A percentile compares a stretch with the other conserved stretches of the same genome.
phyloP scores from a whole-genome alignment of 495 filamentous ascomycete species.

The Daldinia caldariorum region DNA sequence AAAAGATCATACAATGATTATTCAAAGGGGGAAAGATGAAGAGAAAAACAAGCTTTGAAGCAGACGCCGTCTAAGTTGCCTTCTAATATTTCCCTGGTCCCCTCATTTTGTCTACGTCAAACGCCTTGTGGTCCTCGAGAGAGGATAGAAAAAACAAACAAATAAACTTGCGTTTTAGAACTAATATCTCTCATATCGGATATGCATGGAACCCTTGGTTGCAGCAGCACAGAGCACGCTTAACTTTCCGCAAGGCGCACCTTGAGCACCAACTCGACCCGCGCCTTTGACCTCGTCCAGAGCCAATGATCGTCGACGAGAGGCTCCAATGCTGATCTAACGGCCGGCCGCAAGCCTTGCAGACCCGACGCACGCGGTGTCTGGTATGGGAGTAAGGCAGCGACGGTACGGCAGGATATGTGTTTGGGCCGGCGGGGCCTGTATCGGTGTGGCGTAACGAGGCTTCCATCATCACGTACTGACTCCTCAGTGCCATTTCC shows the following conservation, averaged over 20 bases:
- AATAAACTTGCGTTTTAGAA: neutral
- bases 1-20: slow-evolving; percentile 14
- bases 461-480: neutral
- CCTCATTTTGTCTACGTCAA: neutral
- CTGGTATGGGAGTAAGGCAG: neutral
- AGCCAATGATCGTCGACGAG: slow-evolving; percentile 29
- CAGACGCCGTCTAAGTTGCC: slow-evolving; percentile 2
- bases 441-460: slow-evolving; percentile 22
- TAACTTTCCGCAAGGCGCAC: slow-evolving; percentile 43
- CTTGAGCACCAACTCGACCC: slow-evolving; percentile 44
- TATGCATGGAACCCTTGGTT: neutral
- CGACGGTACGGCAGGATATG: slow-evolving; percentile 9
- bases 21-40: slow-evolving; percentile 26
- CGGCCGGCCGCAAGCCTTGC: slow-evolving; percentile 41
- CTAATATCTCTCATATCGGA: neutral
- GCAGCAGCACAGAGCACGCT: slow-evolving; percentile 35
- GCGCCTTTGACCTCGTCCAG: slow-evolving; percentile 29
- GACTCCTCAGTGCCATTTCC: slow-evolving; percentile 1
- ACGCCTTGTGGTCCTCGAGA: neutral
- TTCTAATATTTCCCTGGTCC: neutral
- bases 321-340: slow-evolving; percentile 42
- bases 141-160: neutral
- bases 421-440: slow-evolving; percentile 13
- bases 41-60: neutral
- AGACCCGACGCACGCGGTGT: neutral